Evolutionary conservation across 2,329 filamentous ascomycete species (phyloP), one percentile per base, ranked within the genome.

Genomic region (Pezicula neosporulosa): DNA sequence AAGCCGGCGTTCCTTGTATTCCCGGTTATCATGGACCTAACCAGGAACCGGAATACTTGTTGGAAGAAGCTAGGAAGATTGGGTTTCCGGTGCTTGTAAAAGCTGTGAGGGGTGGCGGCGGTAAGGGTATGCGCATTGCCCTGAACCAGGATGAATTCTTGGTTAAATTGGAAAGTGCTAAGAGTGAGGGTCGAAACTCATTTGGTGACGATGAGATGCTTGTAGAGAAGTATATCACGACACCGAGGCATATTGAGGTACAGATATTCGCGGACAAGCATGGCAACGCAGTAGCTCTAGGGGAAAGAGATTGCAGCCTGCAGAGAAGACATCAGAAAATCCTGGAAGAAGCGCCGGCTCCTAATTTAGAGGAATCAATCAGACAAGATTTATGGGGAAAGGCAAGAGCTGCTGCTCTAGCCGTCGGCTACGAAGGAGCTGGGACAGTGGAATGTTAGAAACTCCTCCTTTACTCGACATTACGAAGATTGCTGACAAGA

Each of bases 1-100:
- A 84, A 4, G 93, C 94, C n/a, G 90, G 91, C 8, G 94, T 99
- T 3, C 92, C 92, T 4, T 97, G 94, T 64, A 94, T 99, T 45
- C 94, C 94, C 0, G 94, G 94, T 1, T 99, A 99, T 64, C 94
- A 97, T 67, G 94, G 94, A 16, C 64, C 77, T 1, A 89, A 96
- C 48, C 94, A 99, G 72, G 83, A 87, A 45, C 76, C 80, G 44
- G 68, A 73, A 50, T 70, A 81, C 58, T 68, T 86, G 24, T 66
- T 90, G 50, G 72, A 76, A 9, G 84, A 93, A 66, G 93, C 94
- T 7, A 81, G 81, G 60, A 83, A 88, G 57, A 75, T 87, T 58
- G 76, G 75, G 27, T 88, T 85, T 59, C 85, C 85, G 12, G 86
- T 91, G 6, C 77, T 91, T 63, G 75, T 90, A 47, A 96, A 96